Conservation (phyloP, 169 alveolate species). For the Eimeria necatrix region DNA sequence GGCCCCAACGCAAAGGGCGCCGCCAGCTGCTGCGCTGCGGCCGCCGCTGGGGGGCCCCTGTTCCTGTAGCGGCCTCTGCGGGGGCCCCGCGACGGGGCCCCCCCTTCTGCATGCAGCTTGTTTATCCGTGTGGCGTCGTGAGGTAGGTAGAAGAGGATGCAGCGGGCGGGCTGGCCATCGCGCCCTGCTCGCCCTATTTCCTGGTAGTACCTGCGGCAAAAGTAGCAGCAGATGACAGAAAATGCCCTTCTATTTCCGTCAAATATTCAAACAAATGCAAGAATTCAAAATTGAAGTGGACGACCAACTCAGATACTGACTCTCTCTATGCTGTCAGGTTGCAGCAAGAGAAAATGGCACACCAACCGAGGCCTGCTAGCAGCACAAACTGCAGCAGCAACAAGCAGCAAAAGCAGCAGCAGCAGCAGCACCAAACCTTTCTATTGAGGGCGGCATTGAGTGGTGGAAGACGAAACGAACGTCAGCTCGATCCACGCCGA, state of each 20-base stretch:
- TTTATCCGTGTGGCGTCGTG: slow-evolving; percentile 53
- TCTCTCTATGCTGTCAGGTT: too few relatives aligned
- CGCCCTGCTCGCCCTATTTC: slow-evolving; percentile 99
- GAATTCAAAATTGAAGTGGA: too few relatives aligned
- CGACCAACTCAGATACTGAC: too few relatives aligned
- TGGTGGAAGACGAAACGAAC: slow-evolving; percentile 98
- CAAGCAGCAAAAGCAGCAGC: slow-evolving; percentile 7
- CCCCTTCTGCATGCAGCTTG: slow-evolving; percentile 44
- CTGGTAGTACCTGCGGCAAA: slow-evolving; percentile 91
- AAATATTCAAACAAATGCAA: background rate
- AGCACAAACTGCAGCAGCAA: background rate
- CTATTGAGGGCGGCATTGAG: slow-evolving; percentile 97
- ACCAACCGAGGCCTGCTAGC: background rate
- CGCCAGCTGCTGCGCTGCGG: background rate
- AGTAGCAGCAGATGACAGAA: background rate
- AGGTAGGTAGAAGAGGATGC: slow-evolving; percentile 73
- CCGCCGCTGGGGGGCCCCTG: background rate
- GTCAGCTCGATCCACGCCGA: slow-evolving; percentile 99
- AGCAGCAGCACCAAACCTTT: slow-evolving; percentile 75
- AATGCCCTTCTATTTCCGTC: background rate
- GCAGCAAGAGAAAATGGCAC: background rate
- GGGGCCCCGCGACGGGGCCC: background rate
- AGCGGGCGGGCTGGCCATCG: slow-evolving; percentile 91
- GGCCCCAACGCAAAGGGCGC: background rate
- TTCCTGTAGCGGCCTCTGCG: slow-evolving; percentile 8